These are phyloP conservation scores for Lodderomyces jiufengensis DNA, from an alignment of 1,139 yeast species.

Conservation along the genomic window DNA sequence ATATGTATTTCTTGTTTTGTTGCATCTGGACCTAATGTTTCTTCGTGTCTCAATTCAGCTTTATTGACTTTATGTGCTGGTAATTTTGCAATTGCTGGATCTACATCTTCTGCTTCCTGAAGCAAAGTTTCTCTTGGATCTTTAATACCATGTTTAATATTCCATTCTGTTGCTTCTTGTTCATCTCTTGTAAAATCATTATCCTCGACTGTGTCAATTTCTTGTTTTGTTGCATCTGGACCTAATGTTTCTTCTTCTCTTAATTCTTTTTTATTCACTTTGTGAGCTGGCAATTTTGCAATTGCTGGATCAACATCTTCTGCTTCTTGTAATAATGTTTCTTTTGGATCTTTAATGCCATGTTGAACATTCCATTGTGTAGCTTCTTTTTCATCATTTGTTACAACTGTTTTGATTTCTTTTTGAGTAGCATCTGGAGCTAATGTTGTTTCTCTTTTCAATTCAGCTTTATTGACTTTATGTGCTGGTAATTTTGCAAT, in stretches of 20 bases:
- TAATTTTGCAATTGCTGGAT: conserved; percentile 19
- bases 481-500: conserved; percentile 21
- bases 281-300: conserved; percentile 17
- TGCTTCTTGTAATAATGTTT: conserved; percentile 28
- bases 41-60: conserved; percentile 4
- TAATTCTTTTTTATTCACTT: conserved; percentile 7
- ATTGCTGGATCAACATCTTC: conserved; percentile 22
- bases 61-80: conserved; percentile 16
- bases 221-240: conserved; percentile 4
- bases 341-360: conserved; percentile 22
- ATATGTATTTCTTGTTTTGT: conserved; percentile 5
- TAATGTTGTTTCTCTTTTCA: conserved; percentile 3
- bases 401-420: conserved; percentile 7
- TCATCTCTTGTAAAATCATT: conserved; percentile 16
- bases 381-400: conserved; percentile 22
- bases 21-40: conserved; percentile 2
- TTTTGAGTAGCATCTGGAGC: conserved; percentile 4
- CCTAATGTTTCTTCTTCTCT: conserved; percentile 3
- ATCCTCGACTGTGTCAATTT: conserved; percentile 10
- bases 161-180: conserved; percentile 23
- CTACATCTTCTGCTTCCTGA: conserved; percentile 26
- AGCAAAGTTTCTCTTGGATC: conserved; percentile 24
- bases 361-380: conserved; percentile 26
- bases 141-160: conserved; percentile 25
- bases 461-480: conserved; percentile 7